Percentiles rank a stretch among this genome's conserved stretches.
Evolutionary conservation across 2,329 filamentous ascomycete species (phyloP).

Genomic region (Fusarium cyanostomum): DNA sequence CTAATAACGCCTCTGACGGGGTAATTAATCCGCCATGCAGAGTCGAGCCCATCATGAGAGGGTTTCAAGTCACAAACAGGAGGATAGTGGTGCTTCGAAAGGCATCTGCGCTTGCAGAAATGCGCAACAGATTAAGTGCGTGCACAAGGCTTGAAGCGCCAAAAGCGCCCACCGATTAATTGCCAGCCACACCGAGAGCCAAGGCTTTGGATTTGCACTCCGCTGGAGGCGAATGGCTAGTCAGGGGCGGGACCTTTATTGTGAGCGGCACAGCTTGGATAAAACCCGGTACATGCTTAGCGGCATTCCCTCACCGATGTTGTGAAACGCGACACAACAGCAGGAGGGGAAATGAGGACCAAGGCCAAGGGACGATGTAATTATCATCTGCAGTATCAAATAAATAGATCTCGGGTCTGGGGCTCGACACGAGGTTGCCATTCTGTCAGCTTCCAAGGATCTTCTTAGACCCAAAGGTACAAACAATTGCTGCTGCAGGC

Average conservation of each 20-base stretch:
- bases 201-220: neutral
- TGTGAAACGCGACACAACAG: slow-evolving; percentile 20
- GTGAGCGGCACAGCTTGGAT: slow-evolving; percentile 20
- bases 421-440: slow-evolving; percentile 10
- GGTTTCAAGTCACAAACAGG: neutral
- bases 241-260: slow-evolving; percentile 24
- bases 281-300: neutral
- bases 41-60: slow-evolving; percentile 5
- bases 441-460: neutral
- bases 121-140: slow-evolving; percentile 11
- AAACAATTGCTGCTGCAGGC: slow-evolving; percentile 20
- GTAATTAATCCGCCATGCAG: slow-evolving; percentile 26
- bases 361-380: slow-evolving; percentile 17
- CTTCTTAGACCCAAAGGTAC: slow-evolving; percentile 1
- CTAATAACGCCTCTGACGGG: slow-evolving; percentile 18
- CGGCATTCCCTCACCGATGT: slow-evolving; percentile 8
- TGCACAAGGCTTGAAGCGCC: slow-evolving; percentile 11
- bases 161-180: neutral
- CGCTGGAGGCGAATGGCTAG: slow-evolving; percentile 1
- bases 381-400: slow-evolving; percentile 24
- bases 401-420: slow-evolving; percentile 22
- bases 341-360: slow-evolving; percentile 5
- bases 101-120: slow-evolving; percentile 3
- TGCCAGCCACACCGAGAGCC: slow-evolving; percentile 11
- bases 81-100: neutral